Percentiles rank a stretch among this genome's conserved stretches.
Conservation (phyloP, 1,139 yeast genomes). For the Lodderomyces elongisporus region DNA sequence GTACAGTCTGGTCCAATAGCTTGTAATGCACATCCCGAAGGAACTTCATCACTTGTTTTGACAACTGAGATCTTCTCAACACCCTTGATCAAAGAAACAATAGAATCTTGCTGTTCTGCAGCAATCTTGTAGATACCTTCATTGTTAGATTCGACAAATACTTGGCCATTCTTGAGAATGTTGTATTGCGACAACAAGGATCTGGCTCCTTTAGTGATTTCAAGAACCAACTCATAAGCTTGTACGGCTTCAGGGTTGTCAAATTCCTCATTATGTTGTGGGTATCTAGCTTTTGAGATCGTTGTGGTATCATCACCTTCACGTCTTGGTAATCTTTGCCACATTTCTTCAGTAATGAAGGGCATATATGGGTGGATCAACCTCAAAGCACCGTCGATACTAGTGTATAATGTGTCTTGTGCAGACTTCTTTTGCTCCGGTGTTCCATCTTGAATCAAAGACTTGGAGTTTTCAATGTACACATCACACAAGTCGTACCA, state of each 20-base stretch:
- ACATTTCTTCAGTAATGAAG: conserved; percentile 91
- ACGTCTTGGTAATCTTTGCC: conserved; percentile 97
- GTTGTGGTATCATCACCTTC: conserved; percentile 62
- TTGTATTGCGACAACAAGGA: conserved; percentile 86
- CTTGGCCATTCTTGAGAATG: conserved; percentile 82
- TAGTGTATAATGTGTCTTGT: conserved; percentile 86
- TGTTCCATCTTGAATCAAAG: conserved; percentile 86
- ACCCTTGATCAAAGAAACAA: conserved; percentile 87
- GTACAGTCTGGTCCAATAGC: conserved; percentile 76
- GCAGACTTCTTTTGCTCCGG: conserved; percentile 82
- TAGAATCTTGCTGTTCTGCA: conserved; percentile 69
- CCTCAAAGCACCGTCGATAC: conserved; percentile 87
- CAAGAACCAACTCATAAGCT: conserved; percentile 79
- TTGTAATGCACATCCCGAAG: conserved; percentile 85
- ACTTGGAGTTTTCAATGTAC: conserved; percentile 94
- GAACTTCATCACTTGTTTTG: conserved; percentile 49
- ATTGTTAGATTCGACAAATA: conserved; percentile 66
- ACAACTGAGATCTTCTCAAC: conserved; percentile 69
- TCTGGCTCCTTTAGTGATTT: conserved; percentile 86
- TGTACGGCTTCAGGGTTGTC: conserved; percentile 60
- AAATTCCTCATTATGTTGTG: conserved; percentile 56
- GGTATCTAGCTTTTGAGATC: conserved; percentile 78
- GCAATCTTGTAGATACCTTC: conserved; percentile 50
- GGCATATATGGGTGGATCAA: conserved; percentile 99
- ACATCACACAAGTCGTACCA: conserved; percentile 98